These are phyloP conservation scores for Xerocomus amazonicus DNA, from an alignment of 1,284 basidiomycete species.

Conservation along the genomic window DNA sequence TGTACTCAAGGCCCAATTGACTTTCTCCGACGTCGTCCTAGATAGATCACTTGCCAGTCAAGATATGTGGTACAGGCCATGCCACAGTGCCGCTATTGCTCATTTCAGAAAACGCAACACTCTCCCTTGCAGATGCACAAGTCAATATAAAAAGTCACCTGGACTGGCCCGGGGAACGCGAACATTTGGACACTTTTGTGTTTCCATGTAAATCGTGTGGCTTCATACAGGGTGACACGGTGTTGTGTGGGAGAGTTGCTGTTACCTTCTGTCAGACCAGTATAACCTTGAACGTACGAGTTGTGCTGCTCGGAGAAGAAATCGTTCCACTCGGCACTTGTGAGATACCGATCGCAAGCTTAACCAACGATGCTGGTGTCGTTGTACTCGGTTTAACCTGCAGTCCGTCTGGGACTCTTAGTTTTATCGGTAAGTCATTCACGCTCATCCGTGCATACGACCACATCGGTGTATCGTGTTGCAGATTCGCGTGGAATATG, in stretches of 20 bases:
- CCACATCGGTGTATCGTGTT: slow-evolving; percentile 4
- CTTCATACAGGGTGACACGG: slow-evolving; percentile 38
- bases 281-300: slow-evolving; percentile 18
- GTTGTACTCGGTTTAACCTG: slow-evolving; percentile 22
- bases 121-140: slow-evolving; percentile 45
- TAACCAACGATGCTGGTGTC: not conserved
- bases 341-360: slow-evolving; percentile 20
- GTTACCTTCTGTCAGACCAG: slow-evolving; percentile 21
- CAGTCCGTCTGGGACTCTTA: slow-evolving; percentile 28
- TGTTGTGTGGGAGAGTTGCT: slow-evolving; percentile 5
- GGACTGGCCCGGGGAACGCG: slow-evolving; percentile 27
- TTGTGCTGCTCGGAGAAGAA: slow-evolving; percentile 22
- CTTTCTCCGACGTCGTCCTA: slow-evolving; percentile 31
- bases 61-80: slow-evolving; percentile 45
- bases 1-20: slow-evolving; percentile 2
- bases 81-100: slow-evolving; percentile 42
- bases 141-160: slow-evolving; percentile 39
- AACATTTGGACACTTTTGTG: slow-evolving; percentile 43
- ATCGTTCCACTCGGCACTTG: slow-evolving; percentile 17
- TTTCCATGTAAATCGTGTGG: slow-evolving; percentile 42
- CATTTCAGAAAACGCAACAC: slow-evolving; percentile 43
- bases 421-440: slow-evolving; percentile 28
- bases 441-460: not conserved
- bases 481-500: slow-evolving; percentile 27
- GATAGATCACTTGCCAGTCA: slow-evolving; percentile 43